Evolutionary conservation across 352 stramenopile genomes (phyloP), one percentile per base, ranked within the genome.

Genomic region (Pythium phragmiticola): DNA sequence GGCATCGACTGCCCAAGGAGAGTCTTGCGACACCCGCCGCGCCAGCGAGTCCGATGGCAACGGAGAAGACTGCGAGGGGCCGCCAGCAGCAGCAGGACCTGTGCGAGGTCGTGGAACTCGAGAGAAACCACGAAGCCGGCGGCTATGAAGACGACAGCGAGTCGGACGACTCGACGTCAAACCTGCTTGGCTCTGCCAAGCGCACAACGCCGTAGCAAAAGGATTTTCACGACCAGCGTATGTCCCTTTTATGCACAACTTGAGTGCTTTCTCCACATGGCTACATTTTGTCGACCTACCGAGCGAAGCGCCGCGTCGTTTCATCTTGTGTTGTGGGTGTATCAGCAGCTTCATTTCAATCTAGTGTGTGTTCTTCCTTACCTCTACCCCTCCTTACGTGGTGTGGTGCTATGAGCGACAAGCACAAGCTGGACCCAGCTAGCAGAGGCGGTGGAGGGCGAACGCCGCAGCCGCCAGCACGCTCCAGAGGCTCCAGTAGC

Each of bases 381-480:
- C 26, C 26, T 30, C 26, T 30, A 30, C 3, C 26, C 14, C 19
- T 53, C 39, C 3, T 28, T 60, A 5, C 26, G 26, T 16, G 33
- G 21, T 28, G 3, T 53, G 7, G 7, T 34, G 11, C 3, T 1
- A 64, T 64, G 57, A 48, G 55, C 23, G 37, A 23, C 2, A 64
- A 64, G 47, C 53, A 55, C 19, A 39, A 54, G n/a, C 45, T 11
- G 19, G 19, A 63, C 4, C 16, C 57, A 39, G 30, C 30, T 36
- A 46, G n/a, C 33, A 17, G 47, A 6, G 21, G 43, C 7, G 23
- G 34, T 19, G 26, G 14, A 4, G 30, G 28, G 28, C 54, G 60
- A 17, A 67, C 60, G 7, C 60, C 60, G 9, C 62, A 68, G 62
- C 62, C 62, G 19, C 62, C 62, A 2, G 36, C 62, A 4, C 30